Evolutionary conservation across 1,284 basidiomycete genomes (phyloP).

Genomic region (Ganoderma lucidum): DNA sequence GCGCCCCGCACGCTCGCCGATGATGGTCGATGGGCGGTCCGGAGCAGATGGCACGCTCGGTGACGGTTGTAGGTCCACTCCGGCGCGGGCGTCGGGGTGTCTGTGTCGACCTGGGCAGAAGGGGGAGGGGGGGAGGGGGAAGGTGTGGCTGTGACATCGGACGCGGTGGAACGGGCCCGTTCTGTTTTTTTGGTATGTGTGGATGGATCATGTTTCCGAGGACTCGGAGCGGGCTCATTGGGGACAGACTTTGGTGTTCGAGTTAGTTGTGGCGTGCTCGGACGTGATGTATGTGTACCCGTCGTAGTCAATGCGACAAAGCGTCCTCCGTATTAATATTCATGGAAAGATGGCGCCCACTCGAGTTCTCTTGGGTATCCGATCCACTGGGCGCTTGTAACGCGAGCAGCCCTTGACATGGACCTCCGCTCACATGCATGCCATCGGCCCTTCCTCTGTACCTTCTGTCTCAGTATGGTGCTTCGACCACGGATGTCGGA

Average conservation of each 20-base stretch:
- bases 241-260: neutral
- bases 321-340: no score
- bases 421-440: no score
- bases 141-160: neutral
- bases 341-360: no score
- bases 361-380: no score
- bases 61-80: neutral
- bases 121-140: neutral
- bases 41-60: neutral
- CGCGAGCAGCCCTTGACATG: no score
- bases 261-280: neutral
- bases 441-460: no score
- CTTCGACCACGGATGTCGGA: no score
- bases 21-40: constrained; percentile 33
- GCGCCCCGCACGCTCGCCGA: constrained; percentile 21
- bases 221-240: neutral
- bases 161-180: neutral
- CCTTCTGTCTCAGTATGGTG: no score
- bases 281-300: neutral
- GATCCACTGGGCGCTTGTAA: no score
- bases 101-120: no score
- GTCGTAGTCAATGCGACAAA: no score
- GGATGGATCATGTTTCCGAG: neutral
- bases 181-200: neutral
- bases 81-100: no score